phyloP scores from a whole-genome alignment of 2,329 filamentous ascomycete genomes.

The Diaporthe longicolla region DNA sequence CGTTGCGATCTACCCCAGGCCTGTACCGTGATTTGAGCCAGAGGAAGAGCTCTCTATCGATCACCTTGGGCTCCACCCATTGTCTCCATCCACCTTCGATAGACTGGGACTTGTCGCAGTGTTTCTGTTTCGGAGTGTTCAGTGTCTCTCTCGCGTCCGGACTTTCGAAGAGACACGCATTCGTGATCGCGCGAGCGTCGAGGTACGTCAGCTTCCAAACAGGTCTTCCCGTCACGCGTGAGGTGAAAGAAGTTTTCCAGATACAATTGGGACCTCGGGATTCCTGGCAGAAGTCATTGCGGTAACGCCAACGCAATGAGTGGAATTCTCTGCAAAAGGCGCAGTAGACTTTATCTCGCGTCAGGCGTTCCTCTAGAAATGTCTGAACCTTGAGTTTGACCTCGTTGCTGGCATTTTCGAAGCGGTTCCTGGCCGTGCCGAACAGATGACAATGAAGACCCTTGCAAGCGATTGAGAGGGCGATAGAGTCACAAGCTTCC shows the following conservation, averaged over 20 bases:
- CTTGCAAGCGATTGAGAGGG: background rate
- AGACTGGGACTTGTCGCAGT: no score
- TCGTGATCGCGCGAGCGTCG: background rate
- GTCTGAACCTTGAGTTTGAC: background rate
- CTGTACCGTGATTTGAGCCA: no score
- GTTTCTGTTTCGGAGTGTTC: background rate
- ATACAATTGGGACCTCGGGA: no score
- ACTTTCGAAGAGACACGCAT: background rate
- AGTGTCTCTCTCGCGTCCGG: rapidly evolving
- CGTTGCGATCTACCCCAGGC: no score
- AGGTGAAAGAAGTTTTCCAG: background rate
- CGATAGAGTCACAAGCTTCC: background rate
- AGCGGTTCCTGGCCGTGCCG: background rate
- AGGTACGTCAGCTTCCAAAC: background rate
- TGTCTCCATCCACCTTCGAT: background rate
- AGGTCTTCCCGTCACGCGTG: background rate
- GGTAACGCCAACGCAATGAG: background rate
- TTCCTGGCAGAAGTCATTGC: background rate
- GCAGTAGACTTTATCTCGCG: background rate
- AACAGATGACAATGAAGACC: background rate
- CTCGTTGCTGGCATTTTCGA: background rate
- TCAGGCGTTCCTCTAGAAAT: background rate
- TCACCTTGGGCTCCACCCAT: background rate
- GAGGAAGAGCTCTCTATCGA: background rate
- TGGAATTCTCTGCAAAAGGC: background rate